A percentile compares a stretch with the other conserved stretches of the same genome.
These are phyloP conservation scores for Aspergillus pseudonomiae DNA, from an alignment of 2,329 filamentous ascomycete species.

Conservation along the genomic window DNA sequence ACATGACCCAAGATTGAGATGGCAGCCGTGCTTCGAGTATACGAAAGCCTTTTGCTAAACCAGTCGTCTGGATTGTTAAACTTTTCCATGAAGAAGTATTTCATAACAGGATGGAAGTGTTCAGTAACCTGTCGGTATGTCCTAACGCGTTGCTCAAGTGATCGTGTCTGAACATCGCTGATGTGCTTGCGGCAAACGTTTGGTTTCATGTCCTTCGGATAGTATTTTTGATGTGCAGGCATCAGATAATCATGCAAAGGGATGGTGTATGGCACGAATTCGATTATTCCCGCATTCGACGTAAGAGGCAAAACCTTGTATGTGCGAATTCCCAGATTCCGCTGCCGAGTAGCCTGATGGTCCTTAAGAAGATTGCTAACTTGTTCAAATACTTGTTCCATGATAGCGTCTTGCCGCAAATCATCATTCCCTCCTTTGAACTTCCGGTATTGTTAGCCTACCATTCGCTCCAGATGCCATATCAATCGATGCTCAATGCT, in stretches of 20 bases:
- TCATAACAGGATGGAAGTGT: conserved; percentile 88
- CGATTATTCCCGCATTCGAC: conserved; percentile 83
- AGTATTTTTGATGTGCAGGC: conserved; percentile 84
- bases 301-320: conserved; percentile 96
- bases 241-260: conserved; percentile 90
- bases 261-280: conserved; percentile 93
- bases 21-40: conserved; percentile 89
- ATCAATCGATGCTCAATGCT: conserved; percentile 26
- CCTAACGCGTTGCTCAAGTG: conserved; percentile 70
- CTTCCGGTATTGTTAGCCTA: conserved; percentile 37
- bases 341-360: conserved; percentile 83
- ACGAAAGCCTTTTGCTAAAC: conserved; percentile 86
- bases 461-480: neutral
- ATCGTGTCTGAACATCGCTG: conserved; percentile 68
- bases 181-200: conserved; percentile 80
- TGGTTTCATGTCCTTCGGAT: conserved; percentile 79
- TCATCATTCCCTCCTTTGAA: conserved; percentile 96
- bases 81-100: conserved; percentile 95
- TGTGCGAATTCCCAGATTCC: conserved; percentile 86
- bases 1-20: conserved; percentile 95
- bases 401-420: conserved; percentile 93
- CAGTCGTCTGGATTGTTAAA: conserved; percentile 95
- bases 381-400: conserved; percentile 99
- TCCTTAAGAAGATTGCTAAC: conserved; percentile 87
- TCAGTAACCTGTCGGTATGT: conserved; percentile 78